A percentile compares a stretch with the other conserved stretches of the same genome.
phyloP scores from a whole-genome alignment of 495 filamentous ascomycete species.

The Saxophila tyrrhenica region DNA sequence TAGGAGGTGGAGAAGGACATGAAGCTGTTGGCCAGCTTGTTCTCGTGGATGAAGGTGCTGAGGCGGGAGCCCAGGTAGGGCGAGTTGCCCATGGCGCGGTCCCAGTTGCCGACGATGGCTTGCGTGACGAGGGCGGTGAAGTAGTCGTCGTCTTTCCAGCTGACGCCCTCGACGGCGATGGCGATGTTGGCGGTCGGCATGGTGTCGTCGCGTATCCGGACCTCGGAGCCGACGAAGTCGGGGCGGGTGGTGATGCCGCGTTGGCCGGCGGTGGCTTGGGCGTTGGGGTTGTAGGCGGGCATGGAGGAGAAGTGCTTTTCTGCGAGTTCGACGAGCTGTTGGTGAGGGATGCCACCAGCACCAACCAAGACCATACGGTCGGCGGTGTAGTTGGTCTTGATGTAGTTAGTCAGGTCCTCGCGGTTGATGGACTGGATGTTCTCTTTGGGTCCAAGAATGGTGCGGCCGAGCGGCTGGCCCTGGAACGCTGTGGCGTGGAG shows the following conservation, averaged over 20 bases:
- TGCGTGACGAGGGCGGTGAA: constrained; percentile 96
- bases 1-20: constrained; percentile 99
- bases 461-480: constrained; percentile 88
- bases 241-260: constrained; percentile 59
- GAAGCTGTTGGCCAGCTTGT: constrained; percentile 95
- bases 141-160: constrained; percentile 98
- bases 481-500: constrained; percentile 97
- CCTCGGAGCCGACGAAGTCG: constrained; percentile 92
- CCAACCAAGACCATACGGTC: constrained; percentile 99
- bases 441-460: constrained; percentile 92
- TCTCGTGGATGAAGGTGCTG: constrained; percentile 79
- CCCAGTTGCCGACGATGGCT: constrained; percentile 99
- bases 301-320: constrained; percentile 88
- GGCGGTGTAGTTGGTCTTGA: constrained; percentile 98
- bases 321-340: constrained; percentile 85
- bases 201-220: constrained; percentile 89
- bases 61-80: constrained; percentile 96
- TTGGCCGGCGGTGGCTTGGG: constrained; percentile 50
- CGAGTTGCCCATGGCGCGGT: constrained; percentile 95
- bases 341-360: constrained; percentile 85
- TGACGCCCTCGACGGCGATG: constrained; percentile 97
- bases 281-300: constrained; percentile 56
- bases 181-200: constrained; percentile 94
- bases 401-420: constrained; percentile 83
- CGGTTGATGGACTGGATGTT: constrained; percentile 95